Conservation (phyloP, 2,329 filamentous ascomycete genomes). For the Echinosphaeria canescens region DNA sequence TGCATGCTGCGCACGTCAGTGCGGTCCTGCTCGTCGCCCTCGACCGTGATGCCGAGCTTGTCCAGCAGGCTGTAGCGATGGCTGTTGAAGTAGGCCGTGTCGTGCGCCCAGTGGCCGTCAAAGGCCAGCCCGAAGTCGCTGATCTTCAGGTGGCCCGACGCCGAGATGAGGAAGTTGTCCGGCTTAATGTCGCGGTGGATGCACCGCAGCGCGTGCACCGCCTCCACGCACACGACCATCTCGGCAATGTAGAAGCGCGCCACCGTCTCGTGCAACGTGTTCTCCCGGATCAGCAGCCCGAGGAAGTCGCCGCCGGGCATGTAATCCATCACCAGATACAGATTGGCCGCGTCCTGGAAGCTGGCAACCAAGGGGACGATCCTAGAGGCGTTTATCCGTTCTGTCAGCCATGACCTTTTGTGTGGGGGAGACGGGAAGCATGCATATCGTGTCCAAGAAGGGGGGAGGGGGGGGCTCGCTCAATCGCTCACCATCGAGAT, state of each 20-base stretch:
- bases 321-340: conserved; percentile 96
- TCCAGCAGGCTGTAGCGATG: conserved; percentile 61
- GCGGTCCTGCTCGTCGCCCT: conserved; percentile 52
- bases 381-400: conserved; percentile 17
- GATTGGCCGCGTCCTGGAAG: conserved; percentile 65
- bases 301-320: conserved; percentile 96
- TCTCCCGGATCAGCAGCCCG: conserved; percentile 65
- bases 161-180: conserved; percentile 85
- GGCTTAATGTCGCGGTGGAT: conserved; percentile 96
- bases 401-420: background rate
- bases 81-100: conserved; percentile 67
- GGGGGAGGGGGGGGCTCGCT: too few species aligned
- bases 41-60: conserved; percentile 52
- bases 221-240: conserved; percentile 90
- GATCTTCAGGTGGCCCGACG: conserved; percentile 80
- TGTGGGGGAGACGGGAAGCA: background rate
- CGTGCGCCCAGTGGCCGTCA: conserved; percentile 86
- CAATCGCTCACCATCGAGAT: conserved; percentile 45
- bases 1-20: conserved; percentile 21
- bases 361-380: conserved; percentile 72
- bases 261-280: conserved; percentile 56
- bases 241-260: conserved; percentile 82
- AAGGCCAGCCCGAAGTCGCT: conserved; percentile 94
- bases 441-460: too few species aligned
- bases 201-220: conserved; percentile 69